Conservation (phyloP, 1,284 basidiomycete species). For the Phylloporus gajari region DNA sequence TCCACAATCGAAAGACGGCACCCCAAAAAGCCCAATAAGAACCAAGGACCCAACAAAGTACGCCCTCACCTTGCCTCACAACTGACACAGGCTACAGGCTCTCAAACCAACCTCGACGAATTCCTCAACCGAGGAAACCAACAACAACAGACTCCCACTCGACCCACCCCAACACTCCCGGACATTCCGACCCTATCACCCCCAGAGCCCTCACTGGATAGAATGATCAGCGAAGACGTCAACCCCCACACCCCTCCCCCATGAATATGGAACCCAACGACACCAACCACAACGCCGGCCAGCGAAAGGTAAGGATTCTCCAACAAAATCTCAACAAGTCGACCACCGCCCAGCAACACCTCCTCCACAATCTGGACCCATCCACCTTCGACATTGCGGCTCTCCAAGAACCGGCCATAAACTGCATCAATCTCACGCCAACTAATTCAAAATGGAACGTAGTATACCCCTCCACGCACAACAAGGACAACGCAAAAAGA, state of each 20-base stretch:
- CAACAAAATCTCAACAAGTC: slow-evolving; percentile 12
- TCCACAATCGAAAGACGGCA: no score
- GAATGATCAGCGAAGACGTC: no score
- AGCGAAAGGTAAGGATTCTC: background rate
- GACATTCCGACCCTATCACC: no score
- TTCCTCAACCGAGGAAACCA: no score
- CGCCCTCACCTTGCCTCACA: no score
- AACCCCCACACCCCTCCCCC: background rate
- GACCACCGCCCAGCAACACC: background rate
- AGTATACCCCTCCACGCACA: background rate
- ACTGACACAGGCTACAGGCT: no score
- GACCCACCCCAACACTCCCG: no score
- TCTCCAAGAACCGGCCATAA: slow-evolving; percentile 4
- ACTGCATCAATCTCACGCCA: background rate
- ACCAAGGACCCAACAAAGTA: no score
- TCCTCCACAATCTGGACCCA: background rate
- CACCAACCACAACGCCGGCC: background rate
- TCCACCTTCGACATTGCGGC: background rate
- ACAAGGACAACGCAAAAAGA: background rate
- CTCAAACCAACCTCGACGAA: no score
- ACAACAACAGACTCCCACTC: no score
- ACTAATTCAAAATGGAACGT: background rate
- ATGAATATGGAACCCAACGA: background rate
- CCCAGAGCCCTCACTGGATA: no score
- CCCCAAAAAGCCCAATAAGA: no score